Percentiles rank a stretch among this genome's conserved stretches.
phyloP scores from a whole-genome alignment of 352 stramenopile species.

The Phytophthora fragariaefolia region DNA sequence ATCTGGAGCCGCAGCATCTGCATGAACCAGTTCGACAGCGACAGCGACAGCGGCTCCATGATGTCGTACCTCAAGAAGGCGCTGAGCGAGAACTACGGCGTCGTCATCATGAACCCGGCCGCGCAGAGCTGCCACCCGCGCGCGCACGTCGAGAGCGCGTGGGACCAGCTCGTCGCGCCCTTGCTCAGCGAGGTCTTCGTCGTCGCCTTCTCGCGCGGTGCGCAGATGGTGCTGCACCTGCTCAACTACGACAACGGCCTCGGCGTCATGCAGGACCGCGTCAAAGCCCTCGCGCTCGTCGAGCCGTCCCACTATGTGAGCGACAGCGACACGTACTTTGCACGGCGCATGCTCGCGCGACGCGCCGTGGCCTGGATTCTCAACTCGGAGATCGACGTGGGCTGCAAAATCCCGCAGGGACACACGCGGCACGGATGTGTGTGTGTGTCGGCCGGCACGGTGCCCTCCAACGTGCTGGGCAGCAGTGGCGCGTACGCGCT shows the following conservation, averaged over 20 bases:
- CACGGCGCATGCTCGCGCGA: conserved; percentile 66
- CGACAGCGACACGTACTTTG: conserved; percentile 82
- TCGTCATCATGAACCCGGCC: conserved; percentile 85
- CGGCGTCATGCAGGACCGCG: conserved; percentile 80
- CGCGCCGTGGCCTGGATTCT: conserved; percentile 80
- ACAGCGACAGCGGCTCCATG: conserved; percentile 79
- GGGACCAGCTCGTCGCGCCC: conserved; percentile 79
- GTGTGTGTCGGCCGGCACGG: conserved; percentile 76
- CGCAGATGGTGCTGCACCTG: conserved; percentile 83
- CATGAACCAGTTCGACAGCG: conserved; percentile 67
- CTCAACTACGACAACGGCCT: conserved; percentile 81
- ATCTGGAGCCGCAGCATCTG: conserved; percentile 88
- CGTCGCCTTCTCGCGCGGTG: conserved; percentile 77
- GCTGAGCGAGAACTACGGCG: conserved; percentile 80
- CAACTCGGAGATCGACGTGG: conserved; percentile 75
- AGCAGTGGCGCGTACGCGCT: conserved; percentile 81
- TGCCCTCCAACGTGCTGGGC: conserved; percentile 69
- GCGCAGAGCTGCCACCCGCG: conserved; percentile 78
- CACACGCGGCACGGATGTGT: conserved; percentile 79
- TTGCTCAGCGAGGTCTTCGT: conserved; percentile 76
- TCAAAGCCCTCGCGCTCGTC: conserved; percentile 82
- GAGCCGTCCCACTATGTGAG: conserved; percentile 84
- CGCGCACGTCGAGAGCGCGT: conserved; percentile 77
- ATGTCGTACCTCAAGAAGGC: conserved; percentile 83
- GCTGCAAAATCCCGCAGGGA: conserved; percentile 73